A percentile compares a stretch with the other conserved stretches of the same genome.
Conservation (phyloP, 1,284 basidiomycete species). For the Heterobasidion irregulare region DNA sequence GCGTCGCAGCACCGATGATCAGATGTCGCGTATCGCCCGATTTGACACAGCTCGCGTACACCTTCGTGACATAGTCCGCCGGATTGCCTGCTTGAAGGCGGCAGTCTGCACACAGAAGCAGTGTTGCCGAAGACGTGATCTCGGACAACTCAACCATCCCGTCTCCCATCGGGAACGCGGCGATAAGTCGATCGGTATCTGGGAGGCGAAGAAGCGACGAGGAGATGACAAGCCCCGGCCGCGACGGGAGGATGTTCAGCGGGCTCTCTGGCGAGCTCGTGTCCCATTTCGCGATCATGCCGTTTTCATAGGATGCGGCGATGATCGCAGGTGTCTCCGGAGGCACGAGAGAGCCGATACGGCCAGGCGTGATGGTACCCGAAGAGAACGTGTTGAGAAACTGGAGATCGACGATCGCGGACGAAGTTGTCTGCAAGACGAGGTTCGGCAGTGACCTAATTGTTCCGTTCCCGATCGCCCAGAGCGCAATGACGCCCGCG, state of each 20-base stretch:
- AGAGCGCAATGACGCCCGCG: slow-evolving; percentile 51
- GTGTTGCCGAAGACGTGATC: slow-evolving; percentile 23
- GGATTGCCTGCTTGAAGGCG: slow-evolving; percentile 50
- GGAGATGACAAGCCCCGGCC: slow-evolving; percentile 34
- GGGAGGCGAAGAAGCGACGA: slow-evolving; percentile 38
- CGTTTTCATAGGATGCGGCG: slow-evolving; percentile 52
- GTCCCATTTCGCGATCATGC: slow-evolving; percentile 46
- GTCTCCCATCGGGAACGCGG: slow-evolving; percentile 53
- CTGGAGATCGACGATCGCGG: slow-evolving; percentile 39
- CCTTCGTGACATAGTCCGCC: slow-evolving; percentile 40
- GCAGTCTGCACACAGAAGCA: slow-evolving; percentile 30
- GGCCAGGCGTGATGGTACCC: slow-evolving; percentile 9
- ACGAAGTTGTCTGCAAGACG: slow-evolving; percentile 34
- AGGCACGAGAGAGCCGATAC: slow-evolving; percentile 20
- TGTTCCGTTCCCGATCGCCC: slow-evolving; percentile 36
- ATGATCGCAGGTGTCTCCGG: slow-evolving; percentile 15
- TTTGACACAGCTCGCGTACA: slow-evolving; percentile 43
- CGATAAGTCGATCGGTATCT: slow-evolving; percentile 36
- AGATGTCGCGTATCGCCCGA: slow-evolving; percentile 39
- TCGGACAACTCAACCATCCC: slow-evolving; percentile 56
- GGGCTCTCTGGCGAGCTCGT: slow-evolving; percentile 28
- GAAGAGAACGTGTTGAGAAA: slow-evolving; percentile 22
- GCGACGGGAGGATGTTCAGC: slow-evolving; percentile 36
- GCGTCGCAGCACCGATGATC: slow-evolving; percentile 55
- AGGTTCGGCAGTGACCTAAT: slow-evolving; percentile 35